Evolutionary conservation across 2,329 filamentous ascomycete species (phyloP).

Genomic region (Fusarium foetens): DNA sequence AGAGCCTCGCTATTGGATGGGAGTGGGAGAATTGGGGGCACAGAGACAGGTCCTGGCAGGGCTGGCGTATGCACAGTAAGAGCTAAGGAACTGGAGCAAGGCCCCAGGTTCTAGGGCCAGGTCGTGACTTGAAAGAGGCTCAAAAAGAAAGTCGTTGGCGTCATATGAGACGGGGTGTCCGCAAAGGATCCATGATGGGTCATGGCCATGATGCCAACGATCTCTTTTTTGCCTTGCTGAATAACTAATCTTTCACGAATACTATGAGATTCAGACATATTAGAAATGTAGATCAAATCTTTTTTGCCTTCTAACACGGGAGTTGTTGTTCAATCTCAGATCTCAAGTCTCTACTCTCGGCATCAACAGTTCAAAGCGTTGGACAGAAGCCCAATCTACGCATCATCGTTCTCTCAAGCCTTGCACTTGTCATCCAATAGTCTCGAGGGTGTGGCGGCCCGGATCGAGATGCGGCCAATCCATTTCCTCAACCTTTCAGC

Average conservation of each 20-base stretch:
- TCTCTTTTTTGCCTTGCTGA: background rate
- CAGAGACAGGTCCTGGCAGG: background rate
- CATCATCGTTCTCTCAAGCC: slow-evolving; percentile 34
- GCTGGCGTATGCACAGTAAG: slow-evolving; percentile 12
- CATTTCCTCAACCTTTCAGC: background rate
- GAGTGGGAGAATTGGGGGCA: background rate
- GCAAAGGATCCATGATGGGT: slow-evolving; percentile 30
- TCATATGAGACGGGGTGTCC: slow-evolving; percentile 25
- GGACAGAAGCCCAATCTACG: slow-evolving; percentile 35
- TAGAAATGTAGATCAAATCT: slow-evolving; percentile 1
- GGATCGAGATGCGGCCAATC: slow-evolving; percentile 35
- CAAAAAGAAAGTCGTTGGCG: slow-evolving; percentile 34
- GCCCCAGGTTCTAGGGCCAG: slow-evolving; percentile 5
- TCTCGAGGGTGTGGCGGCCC: slow-evolving; percentile 29
- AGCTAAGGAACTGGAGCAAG: background rate
- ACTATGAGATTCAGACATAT: too few species aligned
- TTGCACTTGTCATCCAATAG: slow-evolving; percentile 24
- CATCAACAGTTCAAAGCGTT: slow-evolving; percentile 1
- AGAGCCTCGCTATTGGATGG: background rate
- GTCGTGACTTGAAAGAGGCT: slow-evolving; percentile 4
- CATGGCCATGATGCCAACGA: slow-evolving; percentile 4
- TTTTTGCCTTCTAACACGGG: background rate
- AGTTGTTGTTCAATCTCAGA: slow-evolving; percentile 1
- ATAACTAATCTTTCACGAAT: background rate
- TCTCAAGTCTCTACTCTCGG: background rate